These are phyloP conservation scores for Mycocentrospora acerina DNA, from an alignment of 2,329 filamentous ascomycete species.

Conservation along the genomic window DNA sequence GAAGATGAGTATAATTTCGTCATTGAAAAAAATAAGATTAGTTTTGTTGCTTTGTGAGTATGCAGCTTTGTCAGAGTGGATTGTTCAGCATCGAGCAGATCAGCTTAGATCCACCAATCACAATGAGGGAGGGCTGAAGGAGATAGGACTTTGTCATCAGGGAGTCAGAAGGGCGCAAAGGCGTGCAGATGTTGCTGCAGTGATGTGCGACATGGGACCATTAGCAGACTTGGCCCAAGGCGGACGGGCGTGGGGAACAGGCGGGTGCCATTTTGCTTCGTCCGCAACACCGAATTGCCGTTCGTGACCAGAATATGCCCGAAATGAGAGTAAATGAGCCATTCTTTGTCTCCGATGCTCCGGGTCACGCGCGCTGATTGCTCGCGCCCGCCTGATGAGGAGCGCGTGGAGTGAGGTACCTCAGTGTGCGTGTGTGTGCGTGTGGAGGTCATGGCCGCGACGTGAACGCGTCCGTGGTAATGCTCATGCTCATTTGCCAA, in stretches of 20 bases:
- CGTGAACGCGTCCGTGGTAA: too few species aligned
- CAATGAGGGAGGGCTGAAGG: conserved; percentile 1
- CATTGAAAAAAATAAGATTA: conserved; percentile 9
- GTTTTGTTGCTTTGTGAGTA: background rate
- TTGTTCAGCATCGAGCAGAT: conserved; percentile 31
- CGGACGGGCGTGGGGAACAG: conserved; percentile 4
- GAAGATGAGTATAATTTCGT: conserved; percentile 14
- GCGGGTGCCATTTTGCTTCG: too few species aligned
- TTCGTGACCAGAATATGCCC: conserved; percentile 8
- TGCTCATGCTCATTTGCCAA: too few species aligned
- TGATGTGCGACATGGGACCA: background rate
- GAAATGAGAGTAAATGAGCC: too few species aligned
- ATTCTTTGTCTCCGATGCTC: too few species aligned
- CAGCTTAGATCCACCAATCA: conserved; percentile 19
- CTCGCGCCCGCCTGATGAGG: too few species aligned
- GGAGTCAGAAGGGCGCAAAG: conserved; percentile 10
- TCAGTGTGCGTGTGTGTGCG: too few species aligned
- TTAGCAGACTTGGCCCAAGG: too few species aligned
- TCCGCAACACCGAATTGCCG: too few species aligned
- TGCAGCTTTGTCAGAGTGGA: conserved; percentile 27
- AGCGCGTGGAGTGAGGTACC: too few species aligned
- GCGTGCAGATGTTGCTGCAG: conserved; percentile 5
- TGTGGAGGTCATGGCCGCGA: too few species aligned
- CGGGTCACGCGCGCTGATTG: too few species aligned
- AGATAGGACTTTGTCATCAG: conserved; percentile 12